Base-by-base conservation (phyloP, 768 basidiomycete species). In the Mycena capillaripes region DNA sequence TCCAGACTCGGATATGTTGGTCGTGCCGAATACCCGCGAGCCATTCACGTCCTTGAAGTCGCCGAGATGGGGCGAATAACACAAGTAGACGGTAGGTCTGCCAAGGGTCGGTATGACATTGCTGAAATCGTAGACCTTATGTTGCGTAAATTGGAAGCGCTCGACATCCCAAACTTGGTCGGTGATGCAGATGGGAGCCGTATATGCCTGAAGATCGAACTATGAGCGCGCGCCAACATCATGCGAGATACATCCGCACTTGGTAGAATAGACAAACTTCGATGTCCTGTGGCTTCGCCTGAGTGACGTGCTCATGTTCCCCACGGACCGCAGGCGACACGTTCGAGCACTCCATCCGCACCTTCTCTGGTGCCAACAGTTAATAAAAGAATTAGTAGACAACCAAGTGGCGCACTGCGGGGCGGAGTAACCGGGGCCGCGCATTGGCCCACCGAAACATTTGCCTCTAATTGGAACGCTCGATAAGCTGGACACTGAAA, bases 11-110 rank as follows among this genome's bases (percentile, higher is more conserved):
- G 59, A 60, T 14, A 60, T 40, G 19, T 60, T 60, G 14, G 40
- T 60, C 40, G 12, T 44, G 25, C 40, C 59, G n/a, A 60, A 44
- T 7, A 60, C 59, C 25, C 59, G 38, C 16, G 59, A 60, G n/a
- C 19, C 59, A 19, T 44, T 8, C 16, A 19, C n/a, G 19, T 8
- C 14, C 40, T 27, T 60, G 40, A 60, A 60, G 17, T 40, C 59
- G 27, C 40, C 59, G 17, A 14, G 2, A 25, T 60, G 59, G 7
- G 59, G 59, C 23, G 59, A 60, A 25, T 42, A 60, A 21, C 59
- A 40, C 11, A 44, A 38, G 29, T 60, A 60, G 27, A 42, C 40
- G 17, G 59, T 55, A 16, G 25, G 29, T 14, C 16, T 30, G 25
- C 30, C 52, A 6, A 17, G 1, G 16, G 52, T 14, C 11, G 52